Evolutionary conservation across 768 basidiomycete genomes (phyloP), one percentile per base, ranked within the genome.

Genomic region (Rhodotorula taiwanensis): DNA sequence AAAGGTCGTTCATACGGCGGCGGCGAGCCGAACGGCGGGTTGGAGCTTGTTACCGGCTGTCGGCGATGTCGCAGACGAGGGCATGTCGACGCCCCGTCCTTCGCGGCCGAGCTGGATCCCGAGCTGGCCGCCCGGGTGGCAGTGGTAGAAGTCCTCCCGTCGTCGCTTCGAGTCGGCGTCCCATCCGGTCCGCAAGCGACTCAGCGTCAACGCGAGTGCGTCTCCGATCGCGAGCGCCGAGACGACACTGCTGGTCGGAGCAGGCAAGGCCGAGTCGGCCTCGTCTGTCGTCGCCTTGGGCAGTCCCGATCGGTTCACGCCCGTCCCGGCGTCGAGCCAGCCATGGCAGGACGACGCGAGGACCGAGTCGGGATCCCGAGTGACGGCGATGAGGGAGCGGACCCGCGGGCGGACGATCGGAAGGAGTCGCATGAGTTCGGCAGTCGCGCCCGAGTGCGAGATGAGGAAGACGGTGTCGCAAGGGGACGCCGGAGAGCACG

Each of bases 371-470:
- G 64, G 63, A 52, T 61, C 64, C 42, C 66, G 62, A n/a, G 72
- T 67, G 49, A 72, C 66, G 44, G 71, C 70, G 53, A 71, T 51
- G 56, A 66, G 57, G 41, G 62, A 53, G 33, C 63, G 52, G 2
- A 66, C 67, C 50, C 68, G 59, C 0, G 60, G 61, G 2, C 68
- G 70, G 30, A 72, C 47, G 52, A 68, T 67, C 1, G 67, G 67
- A 20, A 72, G 47, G 28, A 74, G 65, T 13, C 58, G 61, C 57
- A 74, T 69, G 30, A 74, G 64, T 45, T 74, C 73, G 57, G 66
- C 57, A 2, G 73, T 74, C 14, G 66, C 60, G 60, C 73, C 73
- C 9, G 70, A 71, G 60, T 74, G 72, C 10, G 70, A 71, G 53
- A 74, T 64, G 43, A 71, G 43, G 59, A 74, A 61, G 30, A 71